These are phyloP conservation scores for Panaeolus papilionaceus DNA, from an alignment of 768 basidiomycete species.

Conservation along the genomic window DNA sequence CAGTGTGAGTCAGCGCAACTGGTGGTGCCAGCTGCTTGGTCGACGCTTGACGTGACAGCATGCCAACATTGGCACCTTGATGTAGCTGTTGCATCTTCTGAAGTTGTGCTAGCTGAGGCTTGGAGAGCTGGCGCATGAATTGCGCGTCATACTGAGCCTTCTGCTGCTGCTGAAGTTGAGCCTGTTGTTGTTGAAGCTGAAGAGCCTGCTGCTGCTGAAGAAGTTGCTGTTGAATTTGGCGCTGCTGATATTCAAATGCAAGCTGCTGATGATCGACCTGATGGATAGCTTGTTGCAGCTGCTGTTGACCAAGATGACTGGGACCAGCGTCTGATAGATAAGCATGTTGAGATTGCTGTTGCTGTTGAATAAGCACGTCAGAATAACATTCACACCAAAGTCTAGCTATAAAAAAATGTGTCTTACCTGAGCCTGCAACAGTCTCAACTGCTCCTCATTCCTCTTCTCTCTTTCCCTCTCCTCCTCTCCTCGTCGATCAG, in stretches of 20 bases:
- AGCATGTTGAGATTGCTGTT: background rate
- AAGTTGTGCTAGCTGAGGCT: constrained; percentile 26
- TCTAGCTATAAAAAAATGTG: background rate
- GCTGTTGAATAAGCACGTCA: constrained; percentile 1
- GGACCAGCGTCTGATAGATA: background rate
- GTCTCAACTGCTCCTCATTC: constrained; percentile 8
- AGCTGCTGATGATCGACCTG: constrained; percentile 1
- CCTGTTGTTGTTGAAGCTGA: constrained; percentile 15
- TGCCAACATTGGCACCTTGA: background rate
- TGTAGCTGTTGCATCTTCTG: constrained; percentile 28
- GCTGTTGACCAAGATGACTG: background rate
- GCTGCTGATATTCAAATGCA: constrained; percentile 2
- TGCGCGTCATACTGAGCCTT: background rate
- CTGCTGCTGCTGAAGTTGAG: constrained; percentile 16
- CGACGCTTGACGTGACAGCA: constrained; percentile 5
- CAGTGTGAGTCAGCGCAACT: background rate
- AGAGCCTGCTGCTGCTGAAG: constrained; percentile 20
- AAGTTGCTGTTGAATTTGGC: constrained; percentile 18
- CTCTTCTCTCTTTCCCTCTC: constrained; percentile 18
- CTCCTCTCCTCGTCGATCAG: constrained; percentile 15
- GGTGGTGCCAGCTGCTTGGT: background rate
- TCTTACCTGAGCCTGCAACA: background rate
- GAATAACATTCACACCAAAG: background rate
- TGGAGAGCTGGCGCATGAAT: constrained; percentile 21
- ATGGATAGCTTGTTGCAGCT: background rate